Base-by-base conservation (phyloP, 108 stramenopile species). In the Nitzschia sp. region DNA sequence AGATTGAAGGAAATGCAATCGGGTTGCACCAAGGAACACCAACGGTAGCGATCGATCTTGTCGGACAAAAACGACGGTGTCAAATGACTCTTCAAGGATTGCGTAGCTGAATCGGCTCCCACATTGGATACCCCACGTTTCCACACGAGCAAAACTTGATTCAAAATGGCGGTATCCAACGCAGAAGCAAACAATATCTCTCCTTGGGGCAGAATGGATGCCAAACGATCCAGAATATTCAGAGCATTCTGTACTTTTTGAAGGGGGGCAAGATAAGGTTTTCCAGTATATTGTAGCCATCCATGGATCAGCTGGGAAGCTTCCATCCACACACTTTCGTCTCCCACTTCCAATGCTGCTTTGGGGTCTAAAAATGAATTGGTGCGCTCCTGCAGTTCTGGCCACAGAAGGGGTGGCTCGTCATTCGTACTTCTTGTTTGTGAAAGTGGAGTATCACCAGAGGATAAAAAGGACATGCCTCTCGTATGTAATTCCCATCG, bases 1-100 rank as follows among this genome's bases (percentile, higher is more conserved):
- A 68, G 12, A 52, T 65, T 67, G 48, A 68, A 75, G 14, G 66
- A 53, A 41, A 50, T 67, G 38, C 37, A 17, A 68, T 75, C 51
- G 11, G 73, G 73, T 50, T 75, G 73, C 0, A 75, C 37, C 38
- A 75, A 26, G 40, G 52, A 63, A 20, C 19, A 24, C 59, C 65
- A 75, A 41, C 73, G 66, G 53, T 75, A 75, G 22, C n/a, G 17
- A 42, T 75, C 73, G 0, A 75, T 59, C 51, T 63, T 65, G 54
- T 63, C 66, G 12, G 59, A 66, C 59, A 75, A 24, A 0, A 25
- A 39, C 0, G 66, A 48, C 8, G 73, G 73, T 38, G 59, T 57
- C 61, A 62, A 37, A 7, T 25, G 39, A 10, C 22, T 24, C 8
- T 41, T 53, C 8, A 38, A n/a, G 0, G 53, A 39, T 25, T 51